These are phyloP conservation scores for Arthromyces matolae DNA, from an alignment of 768 basidiomycete species.

Conservation along the genomic window DNA sequence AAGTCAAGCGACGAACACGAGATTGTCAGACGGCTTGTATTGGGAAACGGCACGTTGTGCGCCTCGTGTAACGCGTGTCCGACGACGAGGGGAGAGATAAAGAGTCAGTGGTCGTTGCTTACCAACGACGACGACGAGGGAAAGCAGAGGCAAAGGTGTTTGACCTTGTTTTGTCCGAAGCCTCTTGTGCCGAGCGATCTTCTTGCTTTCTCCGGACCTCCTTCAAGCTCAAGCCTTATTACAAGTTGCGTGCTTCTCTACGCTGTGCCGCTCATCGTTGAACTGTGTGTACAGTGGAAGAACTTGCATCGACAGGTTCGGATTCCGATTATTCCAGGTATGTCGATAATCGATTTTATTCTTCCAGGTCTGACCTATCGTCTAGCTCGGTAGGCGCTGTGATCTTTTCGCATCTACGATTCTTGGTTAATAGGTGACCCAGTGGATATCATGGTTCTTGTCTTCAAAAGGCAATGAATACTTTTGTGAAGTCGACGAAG, in stretches of 20 bases:
- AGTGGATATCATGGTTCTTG: constrained; percentile 99
- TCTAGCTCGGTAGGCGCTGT: constrained; percentile 34
- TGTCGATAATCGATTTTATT: constrained; percentile 22
- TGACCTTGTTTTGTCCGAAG: constrained; percentile 4
- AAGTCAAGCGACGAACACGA: background rate
- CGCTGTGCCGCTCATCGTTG: background rate
- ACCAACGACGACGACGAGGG: background rate
- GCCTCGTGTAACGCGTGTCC: constrained; percentile 2
- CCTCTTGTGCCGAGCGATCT: background rate
- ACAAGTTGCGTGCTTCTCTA: constrained; percentile 10
- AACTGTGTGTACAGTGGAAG: constrained; percentile 54
- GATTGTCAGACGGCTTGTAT: background rate
- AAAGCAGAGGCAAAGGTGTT: background rate
- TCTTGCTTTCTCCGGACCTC: background rate
- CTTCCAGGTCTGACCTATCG: constrained; percentile 10
- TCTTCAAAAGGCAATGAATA: constrained; percentile 99
- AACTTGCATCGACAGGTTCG: constrained; percentile 85
- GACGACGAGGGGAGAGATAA: background rate
- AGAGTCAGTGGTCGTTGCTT: background rate
- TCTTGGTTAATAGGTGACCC: constrained; percentile 7
- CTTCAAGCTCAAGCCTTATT: background rate
- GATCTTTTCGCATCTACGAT: background rate
- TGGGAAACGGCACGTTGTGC: constrained; percentile 5
- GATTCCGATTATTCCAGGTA: constrained; percentile 97
- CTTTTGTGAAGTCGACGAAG: constrained; percentile 98